Conservation (phyloP, 495 filamentous ascomycete species). For the Xylaria telfairii region DNA sequence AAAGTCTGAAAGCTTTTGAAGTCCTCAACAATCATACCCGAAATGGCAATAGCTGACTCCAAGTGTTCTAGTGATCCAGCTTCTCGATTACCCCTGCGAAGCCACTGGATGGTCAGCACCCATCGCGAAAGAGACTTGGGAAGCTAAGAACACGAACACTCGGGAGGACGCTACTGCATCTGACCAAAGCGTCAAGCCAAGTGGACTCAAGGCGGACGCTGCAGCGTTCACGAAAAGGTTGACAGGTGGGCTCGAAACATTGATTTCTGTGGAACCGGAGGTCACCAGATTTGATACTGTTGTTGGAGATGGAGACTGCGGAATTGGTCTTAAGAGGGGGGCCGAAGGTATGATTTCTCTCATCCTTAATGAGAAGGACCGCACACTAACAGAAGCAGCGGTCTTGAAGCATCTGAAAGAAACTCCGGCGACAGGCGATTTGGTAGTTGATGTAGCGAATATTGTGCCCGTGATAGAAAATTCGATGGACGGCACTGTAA, state of each 20-base stretch:
- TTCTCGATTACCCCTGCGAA: constrained; percentile 85
- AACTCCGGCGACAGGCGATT: constrained; percentile 67
- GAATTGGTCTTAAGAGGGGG: constrained; percentile 85
- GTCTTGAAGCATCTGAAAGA: constrained; percentile 69
- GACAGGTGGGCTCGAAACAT: constrained; percentile 66
- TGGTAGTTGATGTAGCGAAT: constrained; percentile 70
- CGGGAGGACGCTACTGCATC: constrained; percentile 46
- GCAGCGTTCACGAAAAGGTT: constrained; percentile 63
- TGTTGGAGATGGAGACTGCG: constrained; percentile 96
- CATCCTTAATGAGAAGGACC: not conserved
- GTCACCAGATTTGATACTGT: constrained; percentile 90
- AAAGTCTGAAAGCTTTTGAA: no score
- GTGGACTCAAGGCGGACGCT: constrained; percentile 73
- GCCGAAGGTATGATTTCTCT: constrained; percentile 69
- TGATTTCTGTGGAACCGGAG: constrained; percentile 81
- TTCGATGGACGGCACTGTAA: constrained; percentile 85
- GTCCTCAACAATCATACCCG: no score
- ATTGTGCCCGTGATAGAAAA: constrained; percentile 87
- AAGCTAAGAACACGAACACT: constrained; percentile 54
- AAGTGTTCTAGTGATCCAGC: no score
- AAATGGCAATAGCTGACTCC: no score
- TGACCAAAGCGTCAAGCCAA: constrained; percentile 61
- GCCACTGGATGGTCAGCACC: constrained; percentile 84
- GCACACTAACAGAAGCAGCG: constrained; percentile 49
- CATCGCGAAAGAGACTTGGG: constrained; percentile 67